A percentile compares a stretch with the other conserved stretches of the same genome.
Conservation (phyloP, 495 filamentous ascomycete species). For the Neurospora tetrasperma region DNA sequence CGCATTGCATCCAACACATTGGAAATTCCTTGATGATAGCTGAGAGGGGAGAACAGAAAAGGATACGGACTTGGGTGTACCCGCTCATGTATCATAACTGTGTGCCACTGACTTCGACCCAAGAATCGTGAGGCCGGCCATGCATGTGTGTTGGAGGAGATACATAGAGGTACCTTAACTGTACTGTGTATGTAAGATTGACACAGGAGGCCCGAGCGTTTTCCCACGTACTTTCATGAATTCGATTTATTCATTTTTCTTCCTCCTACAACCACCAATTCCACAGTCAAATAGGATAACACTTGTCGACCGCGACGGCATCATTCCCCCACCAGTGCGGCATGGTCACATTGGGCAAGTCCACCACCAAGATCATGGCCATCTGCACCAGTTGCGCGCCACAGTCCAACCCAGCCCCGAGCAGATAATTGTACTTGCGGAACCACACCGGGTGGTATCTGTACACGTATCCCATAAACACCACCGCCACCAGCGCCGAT, state of each 20-base stretch:
- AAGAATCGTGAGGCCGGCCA: not conserved
- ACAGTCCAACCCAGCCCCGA: conserved; percentile 43
- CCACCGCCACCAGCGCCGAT: conserved; percentile 3
- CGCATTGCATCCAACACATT: not conserved
- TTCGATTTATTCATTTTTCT: too few species aligned
- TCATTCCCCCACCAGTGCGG: too few species aligned
- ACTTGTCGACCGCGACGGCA: too few species aligned
- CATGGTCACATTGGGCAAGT: conserved; percentile 4
- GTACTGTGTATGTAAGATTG: too few species aligned
- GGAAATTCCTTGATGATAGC: not conserved
- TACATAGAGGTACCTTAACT: too few species aligned
- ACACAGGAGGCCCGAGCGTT: too few species aligned
- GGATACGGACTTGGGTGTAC: not conserved
- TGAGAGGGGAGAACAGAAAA: not conserved
- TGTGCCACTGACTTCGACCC: not conserved
- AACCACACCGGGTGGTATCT: conserved; percentile 12
- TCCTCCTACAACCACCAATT: too few species aligned
- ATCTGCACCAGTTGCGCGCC: conserved; percentile 24
- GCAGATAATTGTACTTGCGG: conserved; percentile 43
- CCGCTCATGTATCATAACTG: not conserved
- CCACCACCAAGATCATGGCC: conserved; percentile 8
- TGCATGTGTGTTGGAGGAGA: too few species aligned
- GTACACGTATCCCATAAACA: conserved; percentile 13
- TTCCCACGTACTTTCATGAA: too few species aligned
- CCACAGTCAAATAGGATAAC: too few species aligned